Evolutionary conservation across 352 stramenopile species (phyloP).

Genomic region (Globisporangium rhizosaccharum): DNA sequence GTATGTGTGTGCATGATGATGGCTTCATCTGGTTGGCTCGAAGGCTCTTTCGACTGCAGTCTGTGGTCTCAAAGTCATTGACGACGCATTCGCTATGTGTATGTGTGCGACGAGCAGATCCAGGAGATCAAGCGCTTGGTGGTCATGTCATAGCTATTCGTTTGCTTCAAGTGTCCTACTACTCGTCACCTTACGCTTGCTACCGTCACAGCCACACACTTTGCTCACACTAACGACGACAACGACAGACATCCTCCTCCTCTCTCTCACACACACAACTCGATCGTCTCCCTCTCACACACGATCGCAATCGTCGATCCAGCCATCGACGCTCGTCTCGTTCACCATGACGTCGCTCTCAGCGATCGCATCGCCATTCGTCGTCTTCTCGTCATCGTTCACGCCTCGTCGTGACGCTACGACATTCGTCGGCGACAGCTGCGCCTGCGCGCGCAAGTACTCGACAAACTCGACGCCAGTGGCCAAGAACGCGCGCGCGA

Average conservation of each 20-base stretch:
- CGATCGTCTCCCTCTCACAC: background rate
- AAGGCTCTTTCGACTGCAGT: too few species aligned
- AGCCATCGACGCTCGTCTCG: background rate
- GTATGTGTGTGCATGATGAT: too few species aligned
- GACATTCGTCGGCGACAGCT: conserved; percentile 1
- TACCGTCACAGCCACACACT: too few species aligned
- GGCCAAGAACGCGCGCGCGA: conserved; percentile 47
- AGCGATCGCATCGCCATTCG: background rate
- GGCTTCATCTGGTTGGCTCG: too few species aligned
- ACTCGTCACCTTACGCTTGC: too few species aligned
- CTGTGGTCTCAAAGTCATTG: background rate
- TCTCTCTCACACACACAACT: background rate
- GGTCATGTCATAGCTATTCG: background rate
- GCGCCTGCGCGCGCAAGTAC: conserved; percentile 34
- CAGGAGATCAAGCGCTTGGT: conserved; percentile 75
- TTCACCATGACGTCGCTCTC: background rate
- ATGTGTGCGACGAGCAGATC: conserved; percentile 29
- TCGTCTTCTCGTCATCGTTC: background rate
- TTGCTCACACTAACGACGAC: too few species aligned
- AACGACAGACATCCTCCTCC: background rate
- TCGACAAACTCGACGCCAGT: conserved; percentile 64
- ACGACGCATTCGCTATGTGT: background rate
- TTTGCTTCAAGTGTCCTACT: too few species aligned
- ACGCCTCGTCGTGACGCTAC: too few species aligned
- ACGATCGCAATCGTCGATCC: background rate